Percentiles rank a stretch among this genome's conserved stretches.
Conservation (phyloP, 345 rosid species). For the Carallia brachiata region DNA sequence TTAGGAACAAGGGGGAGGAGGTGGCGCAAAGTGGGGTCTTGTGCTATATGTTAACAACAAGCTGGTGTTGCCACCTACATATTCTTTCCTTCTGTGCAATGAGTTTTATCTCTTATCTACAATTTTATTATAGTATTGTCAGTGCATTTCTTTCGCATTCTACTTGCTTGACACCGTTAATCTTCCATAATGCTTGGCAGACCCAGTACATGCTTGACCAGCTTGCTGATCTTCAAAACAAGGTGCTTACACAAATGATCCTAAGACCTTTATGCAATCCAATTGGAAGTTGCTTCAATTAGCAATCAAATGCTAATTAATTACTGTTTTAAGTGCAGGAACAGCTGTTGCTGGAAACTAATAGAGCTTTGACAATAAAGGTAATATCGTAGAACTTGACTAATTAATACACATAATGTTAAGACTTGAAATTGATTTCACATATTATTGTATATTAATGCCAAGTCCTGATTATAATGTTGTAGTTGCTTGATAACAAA, state of each 20-base stretch:
- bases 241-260: slow-evolving; percentile 37
- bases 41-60: too few species aligned
- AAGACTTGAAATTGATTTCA: background rate
- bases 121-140: too few species aligned
- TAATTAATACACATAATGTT: background rate
- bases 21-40: too few species aligned
- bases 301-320: slow-evolving; percentile 1
- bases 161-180: background rate
- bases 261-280: background rate
- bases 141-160: background rate
- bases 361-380: slow-evolving; percentile 79
- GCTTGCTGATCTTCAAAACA: slow-evolving; percentile 83
- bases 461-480: too few species aligned
- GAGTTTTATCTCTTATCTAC: background rate
- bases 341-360: slow-evolving; percentile 77
- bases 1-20: too few species aligned
- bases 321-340: slow-evolving; percentile 41
- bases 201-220: slow-evolving; percentile 94
- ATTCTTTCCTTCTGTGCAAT: too few species aligned
- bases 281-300: background rate
- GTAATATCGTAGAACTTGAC: slow-evolving; percentile 26
- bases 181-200: slow-evolving; percentile 32
- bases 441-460: background rate
- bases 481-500: too few species aligned
- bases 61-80: too few species aligned